These are phyloP conservation scores for Candida qinlingensis DNA, from an alignment of 805 yeast species.

Conservation along the genomic window DNA sequence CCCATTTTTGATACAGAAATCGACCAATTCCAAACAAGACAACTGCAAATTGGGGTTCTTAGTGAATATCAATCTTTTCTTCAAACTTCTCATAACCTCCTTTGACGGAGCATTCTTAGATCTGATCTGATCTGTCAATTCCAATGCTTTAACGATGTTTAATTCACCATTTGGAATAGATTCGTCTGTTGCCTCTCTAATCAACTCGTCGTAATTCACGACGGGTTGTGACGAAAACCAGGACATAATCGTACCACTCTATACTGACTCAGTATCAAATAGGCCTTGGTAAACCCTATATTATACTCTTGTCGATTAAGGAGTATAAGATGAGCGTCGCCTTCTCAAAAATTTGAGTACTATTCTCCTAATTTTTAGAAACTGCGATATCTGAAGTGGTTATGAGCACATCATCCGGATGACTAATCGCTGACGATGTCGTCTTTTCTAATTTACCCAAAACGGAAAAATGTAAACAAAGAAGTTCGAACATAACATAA, in stretches of 20 bases:
- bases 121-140: constrained; percentile 81
- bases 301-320: too few relatives aligned
- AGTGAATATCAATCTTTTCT: constrained; percentile 59
- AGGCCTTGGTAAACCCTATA: too few relatives aligned
- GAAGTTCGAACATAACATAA: neutral
- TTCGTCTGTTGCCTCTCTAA: constrained; percentile 78
- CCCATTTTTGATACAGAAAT: constrained; percentile 87
- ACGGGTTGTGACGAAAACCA: constrained; percentile 21
- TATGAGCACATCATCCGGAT: neutral
- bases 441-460: constrained; percentile 12
- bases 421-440: neutral
- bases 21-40: constrained; percentile 71
- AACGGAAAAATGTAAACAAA: constrained; percentile 21
- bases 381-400: neutral
- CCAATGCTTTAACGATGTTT: constrained; percentile 70
- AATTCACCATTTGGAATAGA: constrained; percentile 89
- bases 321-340: too few relatives aligned
- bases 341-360: too few relatives aligned
- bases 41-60: constrained; percentile 77
- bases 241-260: constrained; percentile 16
- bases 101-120: constrained; percentile 73
- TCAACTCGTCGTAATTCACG: constrained; percentile 42
- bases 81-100: constrained; percentile 80
- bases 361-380: neutral
- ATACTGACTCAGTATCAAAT: neutral